Conservation (phyloP, 306 rosid genomes). For the Lathyrus oleraceus region DNA sequence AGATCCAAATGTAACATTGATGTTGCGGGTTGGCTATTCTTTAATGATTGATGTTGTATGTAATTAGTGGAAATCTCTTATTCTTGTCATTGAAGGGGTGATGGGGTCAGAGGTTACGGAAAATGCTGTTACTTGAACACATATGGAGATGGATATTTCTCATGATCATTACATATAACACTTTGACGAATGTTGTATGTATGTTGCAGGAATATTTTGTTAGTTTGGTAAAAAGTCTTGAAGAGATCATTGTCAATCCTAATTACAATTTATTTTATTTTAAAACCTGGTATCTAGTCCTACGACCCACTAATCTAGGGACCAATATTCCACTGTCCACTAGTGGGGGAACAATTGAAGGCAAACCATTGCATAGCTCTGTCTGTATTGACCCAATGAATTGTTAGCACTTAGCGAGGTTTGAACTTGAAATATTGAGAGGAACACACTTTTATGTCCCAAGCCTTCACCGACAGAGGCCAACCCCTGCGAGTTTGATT, state of each 20-base stretch:
- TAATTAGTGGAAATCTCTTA: background rate
- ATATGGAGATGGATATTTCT: background rate
- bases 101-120: background rate
- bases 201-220: slow-evolving; percentile 1
- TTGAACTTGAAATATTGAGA: no score
- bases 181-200: background rate
- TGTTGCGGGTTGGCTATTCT: background rate
- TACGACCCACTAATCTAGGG: no score
- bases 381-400: no score
- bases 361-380: no score
- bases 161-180: background rate
- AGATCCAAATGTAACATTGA: slow-evolving; percentile 4
- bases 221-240: background rate
- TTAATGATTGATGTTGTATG: background rate
- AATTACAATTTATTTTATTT: background rate
- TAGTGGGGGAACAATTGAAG: no score
- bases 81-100: background rate
- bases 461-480: no score
- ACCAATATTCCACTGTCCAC: no score
- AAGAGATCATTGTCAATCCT: background rate
- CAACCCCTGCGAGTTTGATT: background rate
- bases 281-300: no score
- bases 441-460: no score
- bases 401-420: no score
- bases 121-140: background rate